Evolutionary conservation across 129 eudicot genomes (phyloP), one percentile per base, ranked within the genome.

Genomic region (Tagetes patula): DNA sequence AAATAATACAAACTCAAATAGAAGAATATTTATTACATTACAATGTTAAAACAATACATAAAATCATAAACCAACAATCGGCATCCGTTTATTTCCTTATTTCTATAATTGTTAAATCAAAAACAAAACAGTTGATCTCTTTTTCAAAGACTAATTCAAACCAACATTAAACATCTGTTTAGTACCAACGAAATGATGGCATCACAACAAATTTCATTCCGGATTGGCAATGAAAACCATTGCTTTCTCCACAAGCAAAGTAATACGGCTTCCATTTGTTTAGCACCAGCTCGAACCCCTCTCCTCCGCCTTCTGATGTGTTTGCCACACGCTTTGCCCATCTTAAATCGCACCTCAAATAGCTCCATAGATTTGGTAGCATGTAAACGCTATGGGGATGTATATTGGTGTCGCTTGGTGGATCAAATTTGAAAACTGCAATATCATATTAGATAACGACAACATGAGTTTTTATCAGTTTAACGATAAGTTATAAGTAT

Each of bases 161-260:
- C 33, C 0, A 45, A 12, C 69, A n/a, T 33, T 45, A 5, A 14
- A 5, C 31, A 12, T 20, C 27, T 20, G 43, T 3, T 64, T 12
- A 76, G 34, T 40, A 41, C 87, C 88, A 86, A 81, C 85, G 94
- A 12, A 81, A 71, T 13, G 77, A 61, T 12, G 98, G 98, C 89
- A 88, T 79, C 3, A 85, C 84, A 6, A 81, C 63, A 70, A 92
- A 92, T 63, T 89, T 92, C 98, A 92, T 92, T n/a, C 84, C 80
- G 8, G 77, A 75, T 50, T 76, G 73, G 64, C 96, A 87, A 39
- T 89, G 96, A 12, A 85, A 52, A 27, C 92, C 90, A 3, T 84
- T 56, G 67, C 80, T 81, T 78, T 87, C 96, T 3, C 96, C 92
- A 38, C 96, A 89, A 1, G 88, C 92, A 71, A 89, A 89, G 75